Evolutionary conservation across 1,284 basidiomycete species (phyloP).

Genomic region (Athelia psychrophila): DNA sequence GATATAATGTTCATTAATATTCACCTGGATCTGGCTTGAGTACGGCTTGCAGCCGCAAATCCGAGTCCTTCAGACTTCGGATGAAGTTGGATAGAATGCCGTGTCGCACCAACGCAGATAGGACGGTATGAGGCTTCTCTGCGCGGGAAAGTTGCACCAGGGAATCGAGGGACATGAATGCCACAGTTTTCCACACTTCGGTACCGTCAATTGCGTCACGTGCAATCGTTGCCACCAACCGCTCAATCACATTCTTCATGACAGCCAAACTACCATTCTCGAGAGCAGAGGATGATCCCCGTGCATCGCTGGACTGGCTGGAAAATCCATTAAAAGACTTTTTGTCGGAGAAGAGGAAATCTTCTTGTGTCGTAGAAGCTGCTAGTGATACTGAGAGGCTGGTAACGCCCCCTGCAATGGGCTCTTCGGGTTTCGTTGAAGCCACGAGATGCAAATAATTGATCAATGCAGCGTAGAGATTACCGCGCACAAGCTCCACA

Average conservation of each 20-base stretch:
- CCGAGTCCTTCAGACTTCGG: constrained; percentile 80
- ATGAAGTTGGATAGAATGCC: constrained; percentile 88
- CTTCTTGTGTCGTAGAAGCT: constrained; percentile 36
- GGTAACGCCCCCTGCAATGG: constrained; percentile 15
- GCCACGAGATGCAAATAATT: constrained; percentile 82
- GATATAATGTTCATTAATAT: constrained; percentile 18
- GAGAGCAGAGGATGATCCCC: constrained; percentile 38
- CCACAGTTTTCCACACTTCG: constrained; percentile 95
- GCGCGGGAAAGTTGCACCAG: constrained; percentile 64
- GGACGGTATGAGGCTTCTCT: constrained; percentile 59
- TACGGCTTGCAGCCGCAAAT: constrained; percentile 75
- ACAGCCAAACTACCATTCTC: constrained; percentile 61
- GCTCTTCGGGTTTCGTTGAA: constrained; percentile 19
- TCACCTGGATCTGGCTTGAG: constrained; percentile 87
- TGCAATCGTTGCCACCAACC: constrained; percentile 75
- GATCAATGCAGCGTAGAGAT: constrained; percentile 89
- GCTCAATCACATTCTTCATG: constrained; percentile 67
- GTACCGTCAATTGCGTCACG: constrained; percentile 92
- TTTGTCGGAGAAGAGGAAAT: constrained; percentile 33
- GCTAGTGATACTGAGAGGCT: constrained; percentile 31
- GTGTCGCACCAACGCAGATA: constrained; percentile 65
- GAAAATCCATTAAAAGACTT: constrained; percentile 27
- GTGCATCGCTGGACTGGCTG: constrained; percentile 19
- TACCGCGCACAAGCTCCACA: constrained; percentile 91
- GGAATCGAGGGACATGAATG: constrained; percentile 84